phyloP scores from a whole-genome alignment of 257 asterid species.

The Echium plantagineum region DNA sequence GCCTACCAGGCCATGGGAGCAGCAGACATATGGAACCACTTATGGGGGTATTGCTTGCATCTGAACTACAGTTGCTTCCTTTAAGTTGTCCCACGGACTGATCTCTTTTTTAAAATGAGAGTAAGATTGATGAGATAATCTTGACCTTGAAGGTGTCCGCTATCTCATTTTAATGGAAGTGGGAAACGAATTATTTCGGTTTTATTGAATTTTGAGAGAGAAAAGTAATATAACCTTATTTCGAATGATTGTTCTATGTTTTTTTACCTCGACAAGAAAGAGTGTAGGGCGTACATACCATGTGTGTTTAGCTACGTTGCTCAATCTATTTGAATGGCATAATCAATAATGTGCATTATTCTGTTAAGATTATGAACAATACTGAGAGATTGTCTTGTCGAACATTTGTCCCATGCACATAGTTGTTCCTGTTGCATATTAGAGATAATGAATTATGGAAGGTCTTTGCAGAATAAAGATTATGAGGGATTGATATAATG shows the following conservation, averaged over 20 bases:
- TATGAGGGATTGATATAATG: too few relatives aligned
- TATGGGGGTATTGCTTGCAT: constrained; percentile 49
- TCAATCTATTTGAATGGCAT: background rate
- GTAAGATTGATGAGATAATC: background rate
- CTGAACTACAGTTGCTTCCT: background rate
- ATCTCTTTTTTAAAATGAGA: background rate
- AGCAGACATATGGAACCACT: constrained; percentile 37
- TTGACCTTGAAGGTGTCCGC: background rate
- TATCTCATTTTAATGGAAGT: too few relatives aligned
- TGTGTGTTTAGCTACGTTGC: too few relatives aligned
- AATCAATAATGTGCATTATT: background rate
- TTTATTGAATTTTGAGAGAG: too few relatives aligned
- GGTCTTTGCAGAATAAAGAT: background rate
- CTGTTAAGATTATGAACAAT: too few relatives aligned
- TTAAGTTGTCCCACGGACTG: background rate
- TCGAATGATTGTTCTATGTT: background rate
- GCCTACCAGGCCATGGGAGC: constrained; percentile 94
- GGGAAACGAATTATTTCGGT: background rate
- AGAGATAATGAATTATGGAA: background rate
- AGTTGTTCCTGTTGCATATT: background rate
- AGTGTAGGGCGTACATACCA: background rate
- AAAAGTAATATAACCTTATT: background rate
- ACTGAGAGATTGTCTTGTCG: too few relatives aligned
- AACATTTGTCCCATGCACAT: background rate
- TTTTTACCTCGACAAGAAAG: background rate